Percentiles rank a stretch among this genome's conserved stretches.
Conservation (phyloP, 305 asterid species). For the Ilex paraguariensis region DNA sequence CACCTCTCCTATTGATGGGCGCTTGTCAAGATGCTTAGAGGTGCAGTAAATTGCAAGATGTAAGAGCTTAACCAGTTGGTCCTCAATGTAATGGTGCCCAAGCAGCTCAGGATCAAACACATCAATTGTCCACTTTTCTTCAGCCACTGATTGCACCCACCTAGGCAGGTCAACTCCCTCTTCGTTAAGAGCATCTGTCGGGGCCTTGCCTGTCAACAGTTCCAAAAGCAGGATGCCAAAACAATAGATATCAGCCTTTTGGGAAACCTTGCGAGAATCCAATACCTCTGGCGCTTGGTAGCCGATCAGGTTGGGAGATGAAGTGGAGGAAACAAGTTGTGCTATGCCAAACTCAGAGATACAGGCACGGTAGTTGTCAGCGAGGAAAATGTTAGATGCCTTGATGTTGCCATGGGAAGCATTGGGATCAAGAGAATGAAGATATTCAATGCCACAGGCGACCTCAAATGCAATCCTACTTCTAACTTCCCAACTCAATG, state of each 20-base stretch:
- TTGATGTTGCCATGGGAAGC: slow-evolving; percentile 58
- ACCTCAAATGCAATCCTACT: slow-evolving; percentile 36
- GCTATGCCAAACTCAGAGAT: slow-evolving; percentile 43
- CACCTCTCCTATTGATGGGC: slow-evolving; percentile 44
- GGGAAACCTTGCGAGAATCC: slow-evolving; percentile 28
- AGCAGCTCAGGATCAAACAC: slow-evolving; percentile 42
- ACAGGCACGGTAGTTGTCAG: slow-evolving; percentile 24
- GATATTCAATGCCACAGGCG: slow-evolving; percentile 42
- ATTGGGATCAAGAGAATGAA: slow-evolving; percentile 39
- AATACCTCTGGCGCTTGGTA: slow-evolving; percentile 53
- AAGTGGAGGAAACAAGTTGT: slow-evolving; percentile 30
- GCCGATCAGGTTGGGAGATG: slow-evolving; percentile 20
- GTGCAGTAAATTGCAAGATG: slow-evolving; percentile 52
- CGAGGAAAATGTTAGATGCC: slow-evolving; percentile 54
- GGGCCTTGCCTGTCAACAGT: slow-evolving; percentile 39
- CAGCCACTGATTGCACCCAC: slow-evolving; percentile 40
- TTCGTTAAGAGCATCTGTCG: slow-evolving; percentile 19
- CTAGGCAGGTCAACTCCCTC: slow-evolving; percentile 41
- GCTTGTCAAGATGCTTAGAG: slow-evolving; percentile 23
- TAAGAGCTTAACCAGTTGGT: slow-evolving; percentile 36
- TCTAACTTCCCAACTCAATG: slow-evolving; percentile 36
- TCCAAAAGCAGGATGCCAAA: slow-evolving; percentile 53
- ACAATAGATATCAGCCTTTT: slow-evolving; percentile 54
- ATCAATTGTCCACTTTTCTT: slow-evolving; percentile 29
- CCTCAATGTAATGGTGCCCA: slow-evolving; percentile 19